phyloP scores from a whole-genome alignment of 768 basidiomycete species.

The Strobilomyces confusus region DNA sequence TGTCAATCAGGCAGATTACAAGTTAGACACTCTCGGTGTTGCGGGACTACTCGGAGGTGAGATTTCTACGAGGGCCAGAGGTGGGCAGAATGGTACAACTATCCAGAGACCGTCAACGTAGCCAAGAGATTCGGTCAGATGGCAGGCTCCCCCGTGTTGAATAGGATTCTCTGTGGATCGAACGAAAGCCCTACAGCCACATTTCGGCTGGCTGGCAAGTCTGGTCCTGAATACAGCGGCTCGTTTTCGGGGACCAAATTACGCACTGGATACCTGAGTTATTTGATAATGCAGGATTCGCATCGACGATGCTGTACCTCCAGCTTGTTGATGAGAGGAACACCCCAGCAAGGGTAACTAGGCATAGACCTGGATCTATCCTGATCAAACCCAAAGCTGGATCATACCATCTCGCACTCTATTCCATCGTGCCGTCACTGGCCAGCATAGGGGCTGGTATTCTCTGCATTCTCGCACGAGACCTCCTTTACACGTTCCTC shows the following conservation, averaged over 20 bases:
- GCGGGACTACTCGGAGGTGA: conserved; percentile 34
- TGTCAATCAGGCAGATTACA: conserved; percentile 15
- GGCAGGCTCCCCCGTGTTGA: conserved; percentile 23
- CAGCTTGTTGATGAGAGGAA: neutral
- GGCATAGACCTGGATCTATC: neutral
- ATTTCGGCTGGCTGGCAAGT: conserved; percentile 25
- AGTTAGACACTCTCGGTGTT: conserved; percentile 27
- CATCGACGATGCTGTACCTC: conserved; percentile 1
- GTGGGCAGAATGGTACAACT: conserved; percentile 37
- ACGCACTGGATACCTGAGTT: conserved; percentile 52
- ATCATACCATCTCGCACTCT: conserved; percentile 6
- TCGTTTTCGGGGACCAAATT: conserved; percentile 60
- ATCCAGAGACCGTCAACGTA: conserved; percentile 29
- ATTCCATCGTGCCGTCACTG: conserved; percentile 20
- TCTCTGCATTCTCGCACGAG: conserved; percentile 17
- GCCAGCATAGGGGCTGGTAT: conserved; percentile 21
- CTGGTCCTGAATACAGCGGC: conserved; percentile 65
- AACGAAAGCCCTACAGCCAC: conserved; percentile 23
- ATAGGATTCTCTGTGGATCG: conserved; percentile 30
- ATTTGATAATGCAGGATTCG: conserved; percentile 37
- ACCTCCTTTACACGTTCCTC: conserved; percentile 27
- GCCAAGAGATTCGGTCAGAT: conserved; percentile 33
- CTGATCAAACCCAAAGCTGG: conserved; percentile 7
- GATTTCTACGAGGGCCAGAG: conserved; percentile 28
- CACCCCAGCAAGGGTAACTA: conserved; percentile 8